Evolutionary conservation across 1,284 basidiomycete species (phyloP).

Genomic region (Irpex lacteus): DNA sequence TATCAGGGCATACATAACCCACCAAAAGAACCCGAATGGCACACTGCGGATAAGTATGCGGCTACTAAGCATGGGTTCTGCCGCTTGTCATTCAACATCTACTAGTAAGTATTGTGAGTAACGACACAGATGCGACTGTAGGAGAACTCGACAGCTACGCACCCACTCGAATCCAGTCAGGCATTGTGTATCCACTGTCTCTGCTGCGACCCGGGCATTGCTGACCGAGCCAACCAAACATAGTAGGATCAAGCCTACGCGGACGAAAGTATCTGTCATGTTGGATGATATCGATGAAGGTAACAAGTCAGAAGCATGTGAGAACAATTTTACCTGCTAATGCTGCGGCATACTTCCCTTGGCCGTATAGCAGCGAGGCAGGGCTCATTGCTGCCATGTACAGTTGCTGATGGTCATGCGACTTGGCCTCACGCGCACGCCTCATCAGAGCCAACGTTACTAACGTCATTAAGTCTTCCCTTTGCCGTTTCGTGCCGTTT

Average conservation of each 20-base stretch:
- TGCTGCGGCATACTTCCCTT: no score
- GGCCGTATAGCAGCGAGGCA: not conserved
- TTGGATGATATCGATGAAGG: not conserved
- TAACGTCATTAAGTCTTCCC: no score
- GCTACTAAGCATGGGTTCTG: not conserved
- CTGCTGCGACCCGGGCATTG: not conserved
- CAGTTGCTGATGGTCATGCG: not conserved
- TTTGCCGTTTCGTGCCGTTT: no score
- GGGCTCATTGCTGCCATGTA: not conserved
- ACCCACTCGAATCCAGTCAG: not conserved
- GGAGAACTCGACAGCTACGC: not conserved
- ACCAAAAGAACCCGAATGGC: not conserved
- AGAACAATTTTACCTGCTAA: no score
- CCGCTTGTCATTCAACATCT: not conserved
- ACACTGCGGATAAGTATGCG: not conserved
- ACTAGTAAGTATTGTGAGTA: not conserved
- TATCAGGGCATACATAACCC: not conserved
- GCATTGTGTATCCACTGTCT: not conserved
- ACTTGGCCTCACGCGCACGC: not conserved
- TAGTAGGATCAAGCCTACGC: not conserved
- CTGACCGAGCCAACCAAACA: not conserved
- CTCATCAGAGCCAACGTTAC: no score
- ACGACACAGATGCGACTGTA: not conserved
- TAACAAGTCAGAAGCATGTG: no score
- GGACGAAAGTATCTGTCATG: not conserved